These are phyloP conservation scores for Suhomyces vadensis DNA, from an alignment of 805 yeast species.

Conservation along the genomic window DNA sequence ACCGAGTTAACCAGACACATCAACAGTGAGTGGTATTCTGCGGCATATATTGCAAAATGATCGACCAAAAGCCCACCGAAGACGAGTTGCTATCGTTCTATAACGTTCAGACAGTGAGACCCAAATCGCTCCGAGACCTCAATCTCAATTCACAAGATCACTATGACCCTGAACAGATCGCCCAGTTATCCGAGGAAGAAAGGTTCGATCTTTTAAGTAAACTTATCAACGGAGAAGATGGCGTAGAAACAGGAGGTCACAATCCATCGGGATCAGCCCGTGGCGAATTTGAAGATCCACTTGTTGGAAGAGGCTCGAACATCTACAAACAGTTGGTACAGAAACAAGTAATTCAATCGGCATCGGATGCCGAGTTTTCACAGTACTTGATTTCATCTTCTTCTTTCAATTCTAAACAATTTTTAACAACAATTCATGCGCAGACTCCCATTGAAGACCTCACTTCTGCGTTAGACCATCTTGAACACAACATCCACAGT, in stretches of 20 bases:
- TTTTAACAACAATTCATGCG: constrained; percentile 36
- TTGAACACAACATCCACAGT: constrained; percentile 35
- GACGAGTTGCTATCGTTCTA: constrained; percentile 31
- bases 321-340: constrained; percentile 27
- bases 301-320: constrained; percentile 31
- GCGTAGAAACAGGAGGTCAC: not conserved
- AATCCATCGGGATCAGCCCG: not conserved
- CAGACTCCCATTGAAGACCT: constrained; percentile 40
- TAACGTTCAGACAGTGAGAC: constrained; percentile 25
- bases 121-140: constrained; percentile 20
- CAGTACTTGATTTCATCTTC: constrained; percentile 39
- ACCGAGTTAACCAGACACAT: too few relatives aligned
- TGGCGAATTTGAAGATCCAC: constrained; percentile 34
- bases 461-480: constrained; percentile 26
- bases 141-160: constrained; percentile 15
- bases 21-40: too few relatives aligned
- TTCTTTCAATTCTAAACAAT: constrained; percentile 36
- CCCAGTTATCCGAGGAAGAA: constrained; percentile 24
- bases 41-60: constrained; percentile 24
- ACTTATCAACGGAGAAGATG: constrained; percentile 19
- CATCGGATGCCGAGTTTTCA: constrained; percentile 31
- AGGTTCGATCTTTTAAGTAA: constrained; percentile 32
- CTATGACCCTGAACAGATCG: constrained; percentile 20
- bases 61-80: constrained; percentile 34
- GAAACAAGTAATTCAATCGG: constrained; percentile 24